These are phyloP conservation scores for Poa annua DNA, from an alignment of 176 grass and related monocot species.

Conservation along the genomic window DNA sequence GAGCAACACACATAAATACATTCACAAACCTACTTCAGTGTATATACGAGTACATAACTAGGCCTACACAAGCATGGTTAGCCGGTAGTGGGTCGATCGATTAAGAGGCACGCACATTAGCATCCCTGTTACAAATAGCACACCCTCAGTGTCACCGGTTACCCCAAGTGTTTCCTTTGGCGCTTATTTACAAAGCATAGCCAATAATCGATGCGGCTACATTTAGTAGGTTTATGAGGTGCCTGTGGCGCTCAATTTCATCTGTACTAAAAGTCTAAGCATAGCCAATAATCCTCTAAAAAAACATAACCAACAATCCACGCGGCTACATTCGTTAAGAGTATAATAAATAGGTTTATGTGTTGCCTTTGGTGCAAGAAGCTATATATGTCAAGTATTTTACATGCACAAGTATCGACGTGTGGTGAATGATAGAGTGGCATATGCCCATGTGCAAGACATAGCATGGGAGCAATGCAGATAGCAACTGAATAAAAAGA, in stretches of 20 bases:
- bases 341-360: background rate
- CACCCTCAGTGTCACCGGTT: background rate
- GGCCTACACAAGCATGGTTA: background rate
- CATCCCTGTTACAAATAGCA: background rate
- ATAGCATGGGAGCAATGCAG: background rate
- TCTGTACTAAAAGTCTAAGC: background rate
- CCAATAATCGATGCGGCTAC: no score
- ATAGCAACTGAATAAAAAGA: background rate
- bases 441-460: slow-evolving; percentile 21
- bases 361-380: background rate
- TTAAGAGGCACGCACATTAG: background rate
- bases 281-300: background rate
- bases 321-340: background rate
- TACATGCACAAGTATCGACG: slow-evolving; percentile 10
- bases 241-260: background rate
- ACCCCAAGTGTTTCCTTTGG: background rate
- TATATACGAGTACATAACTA: background rate
- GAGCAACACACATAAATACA: background rate
- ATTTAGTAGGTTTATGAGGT: no score
- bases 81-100: background rate
- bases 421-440: slow-evolving; percentile 7
- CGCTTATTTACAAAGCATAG: background rate
- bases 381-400: slow-evolving; percentile 2
- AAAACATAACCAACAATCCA: background rate
- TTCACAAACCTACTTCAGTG: background rate